phyloP scores from a whole-genome alignment of 2,329 filamentous ascomycete species.

The Fusarium nurragi region DNA sequence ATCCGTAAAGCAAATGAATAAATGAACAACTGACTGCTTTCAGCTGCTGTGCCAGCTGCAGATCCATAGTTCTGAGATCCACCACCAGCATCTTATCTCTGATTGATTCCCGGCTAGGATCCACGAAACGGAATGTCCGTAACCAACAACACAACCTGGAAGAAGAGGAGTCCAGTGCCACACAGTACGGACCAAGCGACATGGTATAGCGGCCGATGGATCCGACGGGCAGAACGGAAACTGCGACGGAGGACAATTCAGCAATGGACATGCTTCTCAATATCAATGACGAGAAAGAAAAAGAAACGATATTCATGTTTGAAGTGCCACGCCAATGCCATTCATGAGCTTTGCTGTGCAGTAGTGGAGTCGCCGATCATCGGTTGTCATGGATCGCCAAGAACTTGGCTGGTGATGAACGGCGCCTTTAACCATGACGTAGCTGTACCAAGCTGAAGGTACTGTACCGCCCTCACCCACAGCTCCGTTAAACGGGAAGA shows the following conservation, averaged over 20 bases:
- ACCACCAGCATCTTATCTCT: slow-evolving; percentile 6
- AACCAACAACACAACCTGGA: slow-evolving; percentile 23
- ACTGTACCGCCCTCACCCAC: neutral
- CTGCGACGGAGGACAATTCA: neutral
- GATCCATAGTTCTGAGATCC: slow-evolving; percentile 5
- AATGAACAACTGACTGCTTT: neutral
- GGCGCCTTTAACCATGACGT: slow-evolving; percentile 32
- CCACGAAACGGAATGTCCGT: slow-evolving; percentile 22
- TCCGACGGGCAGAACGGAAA: slow-evolving; percentile 1
- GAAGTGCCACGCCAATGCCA: slow-evolving; percentile 6
- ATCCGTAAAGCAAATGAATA: slow-evolving; percentile 1
- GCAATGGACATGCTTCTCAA: neutral
- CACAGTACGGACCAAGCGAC: neutral
- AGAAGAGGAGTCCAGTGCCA: slow-evolving; percentile 23
- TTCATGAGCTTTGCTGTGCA: neutral
- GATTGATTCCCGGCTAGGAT: slow-evolving; percentile 17
- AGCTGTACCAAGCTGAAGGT: slow-evolving; percentile 10
- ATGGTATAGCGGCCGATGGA: slow-evolving; percentile 21
- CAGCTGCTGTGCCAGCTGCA: neutral
- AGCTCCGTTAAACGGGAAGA: slow-evolving; percentile 33
- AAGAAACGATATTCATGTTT: neutral
- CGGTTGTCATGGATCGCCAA: slow-evolving; percentile 32
- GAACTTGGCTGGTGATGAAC: slow-evolving; percentile 22
- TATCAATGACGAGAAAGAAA: slow-evolving; percentile 13
- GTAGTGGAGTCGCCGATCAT: slow-evolving; percentile 33